Base-by-base conservation (phyloP, 768 basidiomycete genomes). In the Xerocomellus intermedius region DNA sequence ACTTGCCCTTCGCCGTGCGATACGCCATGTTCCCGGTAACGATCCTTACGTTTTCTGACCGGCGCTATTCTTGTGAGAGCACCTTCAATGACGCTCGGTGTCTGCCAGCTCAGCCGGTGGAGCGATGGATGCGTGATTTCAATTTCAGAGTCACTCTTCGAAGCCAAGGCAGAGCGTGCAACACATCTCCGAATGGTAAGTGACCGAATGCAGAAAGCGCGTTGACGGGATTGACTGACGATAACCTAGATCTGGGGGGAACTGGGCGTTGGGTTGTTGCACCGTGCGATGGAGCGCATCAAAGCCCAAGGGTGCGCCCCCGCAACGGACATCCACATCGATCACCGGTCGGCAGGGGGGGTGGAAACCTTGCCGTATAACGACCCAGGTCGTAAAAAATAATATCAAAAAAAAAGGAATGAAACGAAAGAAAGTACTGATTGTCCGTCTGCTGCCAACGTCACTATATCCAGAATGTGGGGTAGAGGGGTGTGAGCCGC, bases 401-500 rank as follows among this genome's bases (percentile, higher is more conserved):
- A 28, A 48, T 41, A 24, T 42, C 52, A 8, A 16, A 19, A 52
- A 44, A 32, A 16, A 30, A 16, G 26, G 12, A 37, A 33, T 22
- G 30, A 46, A 24, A 35, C 24, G 0, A 37, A 44, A 28, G 8
- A 41, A 4, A 12, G 21, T 17, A 22, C 2, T 16, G 36, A 42
- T 28, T 28, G 21, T 30, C 28, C 28, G 41, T n/a, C 30, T 43
- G 45, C 26, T 39, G 46, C 17, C 37, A 42, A 53, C 21, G 35
- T 41, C 32, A 4, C 60, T 41, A 22, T 55, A 54, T 54, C 21
- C 21, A 50, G 59, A 61, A 38, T 55, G 58, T 52, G 62, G 51
- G 64, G 54, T 56, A 50, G 51, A 44, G 53, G 57, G 43, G 50
- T 64, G 56, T 48, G 56, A 48, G 50, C 26, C 24, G 26, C 43